These are phyloP conservation scores for Aethionema arabicum DNA, from an alignment of 345 rosid species.

Conservation along the genomic window DNA sequence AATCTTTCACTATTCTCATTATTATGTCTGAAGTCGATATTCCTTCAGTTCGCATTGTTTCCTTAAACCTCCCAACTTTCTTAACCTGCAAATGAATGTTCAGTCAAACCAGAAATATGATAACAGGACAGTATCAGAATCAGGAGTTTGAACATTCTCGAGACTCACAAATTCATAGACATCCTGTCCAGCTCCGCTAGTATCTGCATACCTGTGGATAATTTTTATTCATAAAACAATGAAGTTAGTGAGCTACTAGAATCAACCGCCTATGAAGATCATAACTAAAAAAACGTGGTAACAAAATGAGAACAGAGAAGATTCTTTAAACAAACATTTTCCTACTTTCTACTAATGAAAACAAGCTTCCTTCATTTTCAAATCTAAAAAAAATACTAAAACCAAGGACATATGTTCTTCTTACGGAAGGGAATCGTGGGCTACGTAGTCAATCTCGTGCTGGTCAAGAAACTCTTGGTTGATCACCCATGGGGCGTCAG, in stretches of 20 bases:
- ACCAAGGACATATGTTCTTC: conserved; percentile 14
- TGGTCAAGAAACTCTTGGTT: conserved; percentile 83
- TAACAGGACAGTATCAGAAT: conserved; percentile 2
- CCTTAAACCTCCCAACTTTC: conserved; percentile 81
- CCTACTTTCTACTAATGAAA: background rate
- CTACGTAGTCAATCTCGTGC: conserved; percentile 71
- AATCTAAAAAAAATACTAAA: background rate
- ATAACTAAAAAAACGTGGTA: conserved; percentile 12
- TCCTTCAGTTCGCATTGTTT: conserved; percentile 90
- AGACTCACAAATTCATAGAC: conserved; percentile 89
- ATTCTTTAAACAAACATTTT: background rate
- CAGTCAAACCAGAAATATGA: conserved; percentile 22
- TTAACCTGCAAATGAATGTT: conserved; percentile 54
- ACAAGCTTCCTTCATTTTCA: background rate
- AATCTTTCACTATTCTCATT: conserved; percentile 93
- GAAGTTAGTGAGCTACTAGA: conserved; percentile 3
- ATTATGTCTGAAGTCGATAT: conserved; percentile 90
- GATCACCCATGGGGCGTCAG: conserved; percentile 92
- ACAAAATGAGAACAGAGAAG: background rate
- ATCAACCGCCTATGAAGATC: background rate
- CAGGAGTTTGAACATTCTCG: conserved; percentile 2
- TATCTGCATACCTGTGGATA: conserved; percentile 76
- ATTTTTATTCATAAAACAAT: conserved; percentile 1
- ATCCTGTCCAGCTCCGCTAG: conserved; percentile 86
- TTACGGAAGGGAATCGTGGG: conserved; percentile 96